Evolutionary conservation across 768 basidiomycete species (phyloP).

Genomic region (Naganishia randhawae): DNA sequence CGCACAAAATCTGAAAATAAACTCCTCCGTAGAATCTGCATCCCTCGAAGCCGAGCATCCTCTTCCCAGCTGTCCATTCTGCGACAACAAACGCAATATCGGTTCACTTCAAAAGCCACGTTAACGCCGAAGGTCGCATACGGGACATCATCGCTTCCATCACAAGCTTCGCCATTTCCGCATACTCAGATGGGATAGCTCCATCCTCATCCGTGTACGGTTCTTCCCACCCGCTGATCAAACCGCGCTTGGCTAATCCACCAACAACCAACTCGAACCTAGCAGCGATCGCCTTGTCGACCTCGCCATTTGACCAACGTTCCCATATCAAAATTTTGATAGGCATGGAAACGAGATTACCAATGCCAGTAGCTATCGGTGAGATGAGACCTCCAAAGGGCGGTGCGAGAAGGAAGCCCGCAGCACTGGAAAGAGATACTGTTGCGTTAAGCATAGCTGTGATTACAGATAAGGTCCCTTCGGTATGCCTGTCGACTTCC

Average conservation of each 20-base stretch:
- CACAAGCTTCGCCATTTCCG: constrained; percentile 9
- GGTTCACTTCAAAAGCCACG: constrained; percentile 16
- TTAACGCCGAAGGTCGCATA: constrained; percentile 15
- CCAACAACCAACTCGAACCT: constrained; percentile 14
- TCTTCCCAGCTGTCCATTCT: background rate
- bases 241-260: constrained; percentile 3
- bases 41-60: background rate
- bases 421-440: constrained; percentile 10
- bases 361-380: constrained; percentile 9
- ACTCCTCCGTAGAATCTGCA: background rate
- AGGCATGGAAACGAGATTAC: background rate
- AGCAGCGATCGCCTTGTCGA: constrained; percentile 15
- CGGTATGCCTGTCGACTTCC: constrained; percentile 12
- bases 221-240: constrained; percentile 17
- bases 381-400: constrained; percentile 9
- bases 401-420: constrained; percentile 10
- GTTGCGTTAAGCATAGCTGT: constrained; percentile 1
- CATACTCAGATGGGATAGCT: constrained; percentile 6
- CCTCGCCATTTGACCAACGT: constrained; percentile 12
- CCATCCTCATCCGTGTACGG: constrained; percentile 9
- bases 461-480: background rate
- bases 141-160: constrained; percentile 18
- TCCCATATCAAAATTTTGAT: constrained; percentile 10
- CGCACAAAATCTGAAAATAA: background rate
- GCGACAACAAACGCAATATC: background rate